Evolutionary conservation across 2,329 filamentous ascomycete genomes (phyloP), one percentile per base, ranked within the genome.

Genomic region (Aspergillus novofumigatus): DNA sequence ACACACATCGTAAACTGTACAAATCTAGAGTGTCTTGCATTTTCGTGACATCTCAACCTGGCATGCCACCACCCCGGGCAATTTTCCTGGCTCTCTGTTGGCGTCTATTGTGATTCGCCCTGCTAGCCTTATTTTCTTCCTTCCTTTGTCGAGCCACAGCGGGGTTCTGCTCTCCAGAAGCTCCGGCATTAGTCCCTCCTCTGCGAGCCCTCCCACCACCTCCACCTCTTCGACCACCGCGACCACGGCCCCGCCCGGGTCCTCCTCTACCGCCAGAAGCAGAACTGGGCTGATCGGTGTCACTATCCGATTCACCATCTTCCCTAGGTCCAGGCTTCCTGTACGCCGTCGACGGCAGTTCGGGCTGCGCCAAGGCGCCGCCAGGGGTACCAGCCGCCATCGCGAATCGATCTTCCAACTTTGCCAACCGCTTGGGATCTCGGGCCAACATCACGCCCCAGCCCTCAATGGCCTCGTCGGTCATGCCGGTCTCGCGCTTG

Each of bases 381-480:
- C 64, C 66, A 44, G 56, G 49, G n/a, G 64, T 74, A 1, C 89
- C 89, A 11, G 80, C 78, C 62, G 89, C 90, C 20, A 82, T 78
- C 10, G 82, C 81, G 65, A 87, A 89, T 67, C 86, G 88, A 52
- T 81, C 81, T 73, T 96, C 90, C 47, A 97, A 75, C 55, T 83
- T 81, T 56, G 84, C 83, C 70, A 88, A 78, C 58, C 87, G 83
- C 65, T 84, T 83, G 1, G 89, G 83, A 65, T 93, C 88, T 32
- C 92, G 83, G 11, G 80, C 77, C 7, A 97, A 75, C 90, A 97
- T 96, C 51, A 96, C 78, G 0, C 84, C 91, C 92, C 93, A 99
- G 4, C 94, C 94, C 74, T 97, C 94, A 35, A 99, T 88, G 2
- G 89, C 87, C 74, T 97, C 93, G 65, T 97, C 92, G 0, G 91